Base-by-base conservation (phyloP, 1,284 basidiomycete species). In the Exobasidium rhododendri region DNA sequence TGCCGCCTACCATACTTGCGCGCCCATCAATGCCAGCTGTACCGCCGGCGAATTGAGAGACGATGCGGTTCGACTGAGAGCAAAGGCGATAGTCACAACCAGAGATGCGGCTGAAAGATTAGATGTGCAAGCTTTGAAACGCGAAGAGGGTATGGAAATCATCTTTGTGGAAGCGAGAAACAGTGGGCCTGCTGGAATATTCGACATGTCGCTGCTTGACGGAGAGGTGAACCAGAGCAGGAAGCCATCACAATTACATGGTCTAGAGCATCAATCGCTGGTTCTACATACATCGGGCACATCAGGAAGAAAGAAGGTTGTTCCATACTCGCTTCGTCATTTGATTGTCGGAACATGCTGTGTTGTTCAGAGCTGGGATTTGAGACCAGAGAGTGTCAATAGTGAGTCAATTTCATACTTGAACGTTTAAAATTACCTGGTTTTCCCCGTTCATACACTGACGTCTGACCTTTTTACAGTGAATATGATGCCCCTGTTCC, bases 401-500 rank as follows among this genome's bases (percentile, higher is more conserved):
- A 78, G 63, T 67, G 50, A 52, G 63, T 67, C 13, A n/a, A n/a
- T 26, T n/a, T 32, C 22, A n/a, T 45, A n/a, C n/a, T 2, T 20
- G 20, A n/a, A 45, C 1, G n/a, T 20, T 45, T 31, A 26, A 20
- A 22, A 22, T 28, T 45, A n/a, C 20, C n/a, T n/a, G n/a, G n/a
- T n/a, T n/a, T n/a, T n/a, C n/a, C n/a, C n/a, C n/a, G n/a, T 31
- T 61, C 22, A 44, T n/a, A 44, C 14, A 14, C 22, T n/a, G 43
- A 44, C 22, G 14, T n/a, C 43, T n/a, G 14, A 14, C 14, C 14
- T 44, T 44, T 44, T 44, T n/a, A 14, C 49, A 66, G 64, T 79
- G 76, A 79, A 79, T 67, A 79, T 79, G 77, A 79, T 79, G 77
- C 77, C 77, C 6, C 71, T 79, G 60, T 79, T 79, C 70, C 77